These are phyloP conservation scores for Botrytis hyacinthi DNA, from an alignment of 2,329 filamentous ascomycete species.

Conservation along the genomic window DNA sequence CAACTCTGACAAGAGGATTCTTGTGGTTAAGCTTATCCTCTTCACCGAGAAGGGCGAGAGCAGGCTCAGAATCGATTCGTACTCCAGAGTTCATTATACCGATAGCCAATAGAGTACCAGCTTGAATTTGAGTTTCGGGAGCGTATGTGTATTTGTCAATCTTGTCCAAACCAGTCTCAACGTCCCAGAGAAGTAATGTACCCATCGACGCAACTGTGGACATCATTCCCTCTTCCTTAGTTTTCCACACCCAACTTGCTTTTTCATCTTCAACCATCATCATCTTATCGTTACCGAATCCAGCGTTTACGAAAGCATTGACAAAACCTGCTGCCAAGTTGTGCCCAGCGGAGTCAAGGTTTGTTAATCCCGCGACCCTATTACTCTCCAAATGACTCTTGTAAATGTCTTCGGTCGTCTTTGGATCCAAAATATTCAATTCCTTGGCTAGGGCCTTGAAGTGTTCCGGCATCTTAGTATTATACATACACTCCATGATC, in stretches of 20 bases:
- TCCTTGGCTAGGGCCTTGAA: constrained; percentile 95
- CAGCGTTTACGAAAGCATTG: constrained; percentile 94
- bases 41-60: constrained; percentile 81
- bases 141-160: constrained; percentile 93
- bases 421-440: constrained; percentile 93
- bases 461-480: constrained; percentile 82
- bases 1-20: constrained; percentile 73
- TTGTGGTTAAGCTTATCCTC: constrained; percentile 75
- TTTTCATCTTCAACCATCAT: constrained; percentile 90
- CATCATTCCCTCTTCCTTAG: constrained; percentile 96
- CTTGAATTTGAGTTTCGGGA: constrained; percentile 78
- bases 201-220: constrained; percentile 93
- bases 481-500: constrained; percentile 80
- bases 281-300: constrained; percentile 94
- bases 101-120: constrained; percentile 87
- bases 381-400: constrained; percentile 98
- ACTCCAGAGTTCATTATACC: constrained; percentile 96
- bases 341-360: constrained; percentile 91
- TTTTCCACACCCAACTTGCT: constrained; percentile 97
- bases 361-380: constrained; percentile 87
- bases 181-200: constrained; percentile 89
- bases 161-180: constrained; percentile 86
- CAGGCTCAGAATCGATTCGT: constrained; percentile 83
- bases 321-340: constrained; percentile 96
- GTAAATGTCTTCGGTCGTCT: constrained; percentile 97